Conservation (phyloP, 2,329 filamentous ascomycete species). For the Diatrype stigma region DNA sequence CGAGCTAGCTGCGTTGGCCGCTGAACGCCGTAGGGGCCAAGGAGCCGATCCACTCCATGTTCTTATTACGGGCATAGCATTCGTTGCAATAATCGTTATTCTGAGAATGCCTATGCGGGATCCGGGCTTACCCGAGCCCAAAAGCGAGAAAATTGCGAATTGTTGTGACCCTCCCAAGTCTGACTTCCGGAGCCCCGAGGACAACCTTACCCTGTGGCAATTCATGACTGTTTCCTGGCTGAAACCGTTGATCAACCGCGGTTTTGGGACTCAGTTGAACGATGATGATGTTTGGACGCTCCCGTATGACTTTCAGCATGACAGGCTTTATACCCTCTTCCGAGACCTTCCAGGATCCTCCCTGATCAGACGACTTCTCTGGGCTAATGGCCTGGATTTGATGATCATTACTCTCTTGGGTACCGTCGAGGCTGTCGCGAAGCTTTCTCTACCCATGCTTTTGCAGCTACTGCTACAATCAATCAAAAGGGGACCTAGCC, state of each 20-base stretch:
- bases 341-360: conserved; percentile 67
- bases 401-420: conserved; percentile 62
- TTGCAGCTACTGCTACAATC: conserved; percentile 68
- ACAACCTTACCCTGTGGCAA: conserved; percentile 73
- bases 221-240: conserved; percentile 87
- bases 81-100: conserved; percentile 48
- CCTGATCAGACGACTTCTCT: conserved; percentile 63
- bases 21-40: conserved; percentile 26
- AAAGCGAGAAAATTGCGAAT: conserved; percentile 51
- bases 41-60: conserved; percentile 28
- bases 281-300: conserved; percentile 80
- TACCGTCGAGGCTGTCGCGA: conserved; percentile 54
- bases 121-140: conserved; percentile 31
- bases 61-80: conserved; percentile 34
- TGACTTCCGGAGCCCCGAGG: conserved; percentile 68
- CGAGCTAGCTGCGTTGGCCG: conserved; percentile 20
- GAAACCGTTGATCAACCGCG: conserved; percentile 64
- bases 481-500: conserved; percentile 51
- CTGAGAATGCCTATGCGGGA: conserved; percentile 68
- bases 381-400: conserved; percentile 77
- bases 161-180: conserved; percentile 52
- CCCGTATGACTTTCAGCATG: conserved; percentile 78
- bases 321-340: conserved; percentile 68
- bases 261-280: conserved; percentile 61
- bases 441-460: conserved; percentile 60